Evolutionary conservation across 2,329 filamentous ascomycete genomes (phyloP), one percentile per base, ranked within the genome.

Genomic region (Pseudogymnoascus sp.): DNA sequence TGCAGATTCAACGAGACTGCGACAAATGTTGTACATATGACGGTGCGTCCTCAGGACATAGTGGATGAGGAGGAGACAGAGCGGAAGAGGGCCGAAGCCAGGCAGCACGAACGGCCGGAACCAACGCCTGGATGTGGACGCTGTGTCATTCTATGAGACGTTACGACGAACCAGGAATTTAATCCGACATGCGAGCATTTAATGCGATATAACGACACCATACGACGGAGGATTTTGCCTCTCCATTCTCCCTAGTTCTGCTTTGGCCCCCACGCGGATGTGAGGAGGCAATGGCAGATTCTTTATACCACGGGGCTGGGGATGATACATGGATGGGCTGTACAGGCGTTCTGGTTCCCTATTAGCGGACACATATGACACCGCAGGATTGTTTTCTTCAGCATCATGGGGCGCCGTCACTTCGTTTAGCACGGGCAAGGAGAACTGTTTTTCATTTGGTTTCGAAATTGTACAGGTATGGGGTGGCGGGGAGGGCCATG

Each of bases 1-100:
- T 93, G 90, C 71, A 88, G 86, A 65, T 91, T 96, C 72, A 89
- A 85, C 71, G 80, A 81, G 31, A 88, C 91, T 66, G 79, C 82
- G 9, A 85, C 90, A 6, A 96, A 96, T 68, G 90, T 96, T 28
- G 87, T 96, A n/a, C 92, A 96, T 75, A 96, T 96, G 91, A 93
- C 90, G 5, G 87, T 96, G 69, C 89, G 90, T 69, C 92, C 92
- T 2, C 88, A 92, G 72, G 91, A 96, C 72, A 83, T 89, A 40
- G 79, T 93, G 65, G 88, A 96, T 67, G 91, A 95, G 71, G 86
- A 88, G 68, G 72, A 74, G 42, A 71, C 70, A 61, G 68, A 71
- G 5, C 73, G 73, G 60, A 68, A 53, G 37, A 43, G 42, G 60
- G 37, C 40, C 12, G 37, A 43, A 31, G 40, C 60, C 25, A 34